phyloP scores from a whole-genome alignment of 2,329 filamentous ascomycete genomes.

The Fusarium coffeatum region DNA sequence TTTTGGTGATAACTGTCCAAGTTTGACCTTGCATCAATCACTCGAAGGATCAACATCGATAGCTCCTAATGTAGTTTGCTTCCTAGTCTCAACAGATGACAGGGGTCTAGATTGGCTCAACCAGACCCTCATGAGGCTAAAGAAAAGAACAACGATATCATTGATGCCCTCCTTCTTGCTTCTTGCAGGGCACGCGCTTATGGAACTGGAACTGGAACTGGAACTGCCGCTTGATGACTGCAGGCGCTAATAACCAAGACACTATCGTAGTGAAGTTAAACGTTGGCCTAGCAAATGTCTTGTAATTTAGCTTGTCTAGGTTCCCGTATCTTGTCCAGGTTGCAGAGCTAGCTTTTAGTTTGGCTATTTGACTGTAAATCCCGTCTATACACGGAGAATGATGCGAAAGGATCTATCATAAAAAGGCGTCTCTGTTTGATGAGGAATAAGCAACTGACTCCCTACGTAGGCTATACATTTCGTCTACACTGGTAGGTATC shows the following conservation, averaged over 20 bases:
- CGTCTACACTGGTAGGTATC: not conserved
- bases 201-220: constrained; percentile 8
- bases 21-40: constrained; percentile 8
- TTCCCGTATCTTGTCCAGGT: constrained; percentile 11
- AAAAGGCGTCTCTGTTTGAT: not conserved
- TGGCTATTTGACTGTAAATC: not conserved
- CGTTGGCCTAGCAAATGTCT: constrained; percentile 4
- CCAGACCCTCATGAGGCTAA: constrained; percentile 1
- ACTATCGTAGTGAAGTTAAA: constrained; percentile 5
- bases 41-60: constrained; percentile 4
- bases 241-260: constrained; percentile 27
- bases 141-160: not conserved
- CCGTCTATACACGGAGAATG: not conserved
- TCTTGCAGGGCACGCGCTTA: constrained; percentile 18
- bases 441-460: not conserved
- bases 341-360: constrained; percentile 10
- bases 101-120: constrained; percentile 1
- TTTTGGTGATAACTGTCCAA: not conserved
- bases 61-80: constrained; percentile 20
- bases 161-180: constrained; percentile 12
- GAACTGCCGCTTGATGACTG: constrained; percentile 19
- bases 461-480: not conserved
- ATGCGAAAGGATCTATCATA: not conserved
- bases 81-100: constrained; percentile 8
- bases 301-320: constrained; percentile 7